Percentiles rank a stretch among this genome's conserved stretches.
Conservation (phyloP, 164 flowering plant species). For the Magnolia kwangsiensis region DNA sequence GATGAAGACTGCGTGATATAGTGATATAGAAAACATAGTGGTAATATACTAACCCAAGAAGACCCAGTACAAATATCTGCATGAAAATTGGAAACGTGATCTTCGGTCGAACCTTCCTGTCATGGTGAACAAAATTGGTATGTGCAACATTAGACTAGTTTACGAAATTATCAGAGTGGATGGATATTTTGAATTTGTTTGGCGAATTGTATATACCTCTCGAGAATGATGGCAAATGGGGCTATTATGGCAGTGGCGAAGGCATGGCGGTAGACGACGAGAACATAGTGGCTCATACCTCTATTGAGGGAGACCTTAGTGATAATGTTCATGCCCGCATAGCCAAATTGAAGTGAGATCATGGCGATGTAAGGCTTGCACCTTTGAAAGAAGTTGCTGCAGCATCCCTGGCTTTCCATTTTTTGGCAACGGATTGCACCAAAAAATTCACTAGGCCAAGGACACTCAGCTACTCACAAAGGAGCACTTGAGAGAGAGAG, state of each 20-base stretch:
- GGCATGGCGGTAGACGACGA: constrained; percentile 34
- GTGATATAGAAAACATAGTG: not conserved
- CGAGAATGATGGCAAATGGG: constrained; percentile 30
- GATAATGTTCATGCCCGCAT: constrained; percentile 31
- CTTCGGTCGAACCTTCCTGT: constrained; percentile 41
- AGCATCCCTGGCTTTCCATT: constrained; percentile 19
- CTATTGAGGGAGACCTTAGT: constrained; percentile 23
- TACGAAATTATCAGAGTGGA: not conserved
- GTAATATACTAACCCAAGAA: constrained; percentile 39
- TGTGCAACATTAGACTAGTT: not conserved
- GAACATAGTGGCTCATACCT: constrained; percentile 32
- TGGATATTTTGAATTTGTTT: not conserved
- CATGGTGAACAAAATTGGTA: not conserved
- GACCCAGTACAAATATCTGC: constrained; percentile 40
- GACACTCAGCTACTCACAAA: not conserved
- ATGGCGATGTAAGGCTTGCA: constrained; percentile 23
- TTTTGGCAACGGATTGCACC: not conserved
- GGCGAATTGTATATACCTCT: constrained; percentile 16
- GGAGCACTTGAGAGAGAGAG: not conserved
- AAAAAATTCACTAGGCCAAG: not conserved
- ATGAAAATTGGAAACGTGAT: constrained; percentile 35
- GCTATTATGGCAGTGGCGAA: constrained; percentile 24
- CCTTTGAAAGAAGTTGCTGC: constrained; percentile 8
- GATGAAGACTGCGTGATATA: too few relatives aligned
- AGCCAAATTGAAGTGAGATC: constrained; percentile 30